Percentiles rank a stretch among this genome's conserved stretches.
Conservation (phyloP, 768 basidiomycete genomes). For the Chalciporus piperatus region DNA sequence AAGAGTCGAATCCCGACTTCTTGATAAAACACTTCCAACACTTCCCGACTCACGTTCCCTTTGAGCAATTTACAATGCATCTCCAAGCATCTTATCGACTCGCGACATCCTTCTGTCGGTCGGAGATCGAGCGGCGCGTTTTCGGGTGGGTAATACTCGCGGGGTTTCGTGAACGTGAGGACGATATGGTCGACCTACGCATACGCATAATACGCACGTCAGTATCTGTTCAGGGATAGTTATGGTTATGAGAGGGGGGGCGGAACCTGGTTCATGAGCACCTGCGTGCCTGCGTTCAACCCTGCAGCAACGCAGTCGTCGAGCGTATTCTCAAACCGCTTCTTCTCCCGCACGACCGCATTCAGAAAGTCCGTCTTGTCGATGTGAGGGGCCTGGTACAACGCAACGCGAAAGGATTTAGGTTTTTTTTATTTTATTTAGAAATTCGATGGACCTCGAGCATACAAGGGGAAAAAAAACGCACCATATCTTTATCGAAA, state of each 20-base stretch:
- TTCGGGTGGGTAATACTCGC: slow-evolving; percentile 90
- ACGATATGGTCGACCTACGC: slow-evolving; percentile 93
- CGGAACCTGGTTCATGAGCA: slow-evolving; percentile 87
- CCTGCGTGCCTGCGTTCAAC: slow-evolving; percentile 92
- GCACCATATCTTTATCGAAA: slow-evolving; percentile 92
- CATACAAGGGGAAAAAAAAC: slow-evolving; percentile 16
- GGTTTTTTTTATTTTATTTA: too few relatives aligned
- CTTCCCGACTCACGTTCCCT: slow-evolving; percentile 93
- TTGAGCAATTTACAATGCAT: slow-evolving; percentile 88
- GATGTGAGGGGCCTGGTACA: slow-evolving; percentile 87
- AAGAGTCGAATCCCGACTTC: slow-evolving; percentile 92
- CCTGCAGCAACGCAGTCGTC: slow-evolving; percentile 95
- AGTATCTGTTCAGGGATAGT: not conserved
- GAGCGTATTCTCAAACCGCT: slow-evolving; percentile 86
- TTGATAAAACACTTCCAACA: slow-evolving; percentile 96
- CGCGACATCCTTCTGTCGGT: slow-evolving; percentile 83
- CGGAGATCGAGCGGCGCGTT: slow-evolving; percentile 76
- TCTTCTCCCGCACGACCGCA: slow-evolving; percentile 92
- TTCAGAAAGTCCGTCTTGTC: slow-evolving; percentile 94
- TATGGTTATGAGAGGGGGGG: not conserved
- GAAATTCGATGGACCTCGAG: too few relatives aligned
- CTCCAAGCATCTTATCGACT: slow-evolving; percentile 86
- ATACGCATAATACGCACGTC: too few relatives aligned
- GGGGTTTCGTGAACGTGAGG: slow-evolving; percentile 70
- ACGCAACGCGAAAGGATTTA: too few relatives aligned